phyloP scores from a whole-genome alignment of 306 rosid species.

The Cucurbita ficifolia region DNA sequence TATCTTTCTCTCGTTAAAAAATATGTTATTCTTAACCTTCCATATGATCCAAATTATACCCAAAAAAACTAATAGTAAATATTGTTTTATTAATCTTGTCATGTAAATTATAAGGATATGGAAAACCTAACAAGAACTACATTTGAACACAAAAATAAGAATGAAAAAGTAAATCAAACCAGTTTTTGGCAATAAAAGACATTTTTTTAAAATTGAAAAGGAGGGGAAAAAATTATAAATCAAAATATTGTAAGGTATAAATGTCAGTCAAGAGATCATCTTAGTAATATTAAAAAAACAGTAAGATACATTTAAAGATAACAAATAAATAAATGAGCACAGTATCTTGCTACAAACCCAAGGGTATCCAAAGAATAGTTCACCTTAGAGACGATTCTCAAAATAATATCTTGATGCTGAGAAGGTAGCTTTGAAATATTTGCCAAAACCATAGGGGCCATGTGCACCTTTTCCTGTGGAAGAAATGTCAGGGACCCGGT shows the following conservation, averaged over 20 bases:
- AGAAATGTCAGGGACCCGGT: conserved; percentile 6
- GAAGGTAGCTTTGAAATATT: conserved; percentile 71
- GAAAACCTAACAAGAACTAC: not conserved
- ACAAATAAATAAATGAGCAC: not conserved
- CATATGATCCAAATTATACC: not conserved
- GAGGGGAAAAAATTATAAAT: not conserved
- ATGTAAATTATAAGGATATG: not conserved
- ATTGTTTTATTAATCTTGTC: not conserved
- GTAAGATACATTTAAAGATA: not conserved
- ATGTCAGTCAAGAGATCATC: not conserved
- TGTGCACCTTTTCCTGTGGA: conserved; percentile 56
- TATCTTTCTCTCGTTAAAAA: not conserved
- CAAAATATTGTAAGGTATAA: not conserved
- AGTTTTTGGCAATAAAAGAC: not conserved
- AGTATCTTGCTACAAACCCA: not conserved
- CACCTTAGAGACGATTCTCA: conserved; percentile 69
- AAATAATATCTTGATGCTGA: conserved; percentile 86
- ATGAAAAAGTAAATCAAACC: not conserved
- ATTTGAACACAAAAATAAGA: not conserved
- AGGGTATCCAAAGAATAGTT: not conserved
- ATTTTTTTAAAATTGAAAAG: not conserved
- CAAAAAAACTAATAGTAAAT: not conserved
- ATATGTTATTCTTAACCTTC: not conserved
- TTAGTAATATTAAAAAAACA: not conserved
- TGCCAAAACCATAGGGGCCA: conserved; percentile 60